A percentile compares a stretch with the other conserved stretches of the same genome.
Evolutionary conservation across 164 flowering plant species (phyloP).

Genomic region (Liriodendron chinense): DNA sequence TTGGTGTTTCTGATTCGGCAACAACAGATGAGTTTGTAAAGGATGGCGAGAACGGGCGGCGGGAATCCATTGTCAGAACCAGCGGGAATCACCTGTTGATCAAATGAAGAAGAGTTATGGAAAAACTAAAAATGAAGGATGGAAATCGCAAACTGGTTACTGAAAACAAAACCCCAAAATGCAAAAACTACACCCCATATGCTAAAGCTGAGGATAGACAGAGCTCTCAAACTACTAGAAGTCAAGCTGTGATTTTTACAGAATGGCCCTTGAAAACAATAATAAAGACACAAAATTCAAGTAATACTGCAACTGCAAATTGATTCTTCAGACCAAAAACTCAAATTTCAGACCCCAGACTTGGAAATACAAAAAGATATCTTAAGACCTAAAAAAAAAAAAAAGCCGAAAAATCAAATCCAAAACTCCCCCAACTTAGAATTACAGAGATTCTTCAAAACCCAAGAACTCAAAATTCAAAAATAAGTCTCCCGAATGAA

Average conservation of each 20-base stretch:
- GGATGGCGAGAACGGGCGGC: constrained; percentile 61
- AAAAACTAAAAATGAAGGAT: not conserved
- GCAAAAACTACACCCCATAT: not conserved
- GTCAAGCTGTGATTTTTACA: not conserved
- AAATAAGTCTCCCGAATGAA: constrained; percentile 3
- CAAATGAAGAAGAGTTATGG: constrained; percentile 17
- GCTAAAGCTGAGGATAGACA: not conserved
- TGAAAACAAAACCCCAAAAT: not conserved
- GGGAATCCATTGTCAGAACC: constrained; percentile 58
- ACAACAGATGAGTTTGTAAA: constrained; percentile 35
- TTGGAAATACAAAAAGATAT: not conserved
- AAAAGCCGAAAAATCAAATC: not conserved
- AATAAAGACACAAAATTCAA: not conserved
- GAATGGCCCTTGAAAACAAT: not conserved
- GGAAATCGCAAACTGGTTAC: not conserved
- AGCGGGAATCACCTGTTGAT: not conserved
- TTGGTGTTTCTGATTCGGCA: constrained; percentile 38
- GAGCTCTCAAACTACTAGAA: no score
- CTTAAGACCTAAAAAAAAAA: not conserved
- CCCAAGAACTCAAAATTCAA: not conserved
- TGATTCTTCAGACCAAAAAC: not conserved
- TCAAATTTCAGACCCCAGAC: not conserved
- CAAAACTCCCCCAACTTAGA: not conserved
- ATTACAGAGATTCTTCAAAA: not conserved
- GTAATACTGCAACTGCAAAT: not conserved